Conservation (phyloP, 1,139 yeast genomes). For the Debaryomyces fabryi region DNA sequence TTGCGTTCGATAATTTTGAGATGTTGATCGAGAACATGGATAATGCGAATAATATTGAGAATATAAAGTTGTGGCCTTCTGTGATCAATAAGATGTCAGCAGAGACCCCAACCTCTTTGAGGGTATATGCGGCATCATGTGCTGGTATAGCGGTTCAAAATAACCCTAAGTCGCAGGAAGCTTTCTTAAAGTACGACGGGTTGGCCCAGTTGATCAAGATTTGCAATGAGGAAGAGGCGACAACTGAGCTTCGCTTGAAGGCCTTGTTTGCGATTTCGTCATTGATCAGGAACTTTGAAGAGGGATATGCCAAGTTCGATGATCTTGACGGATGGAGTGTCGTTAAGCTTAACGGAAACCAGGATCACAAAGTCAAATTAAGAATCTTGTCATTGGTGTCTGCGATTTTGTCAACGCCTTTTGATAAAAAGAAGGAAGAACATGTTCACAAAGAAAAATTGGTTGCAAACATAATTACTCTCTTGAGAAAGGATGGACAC, state of each 20-base stretch:
- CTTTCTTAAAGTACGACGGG: constrained; percentile 55
- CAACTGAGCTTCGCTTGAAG: constrained; percentile 53
- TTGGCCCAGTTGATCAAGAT: constrained; percentile 47
- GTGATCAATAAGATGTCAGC: constrained; percentile 55
- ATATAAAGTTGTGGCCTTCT: constrained; percentile 78
- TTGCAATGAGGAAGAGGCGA: constrained; percentile 25
- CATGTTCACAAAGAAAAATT: constrained; percentile 47
- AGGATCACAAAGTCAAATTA: constrained; percentile 46
- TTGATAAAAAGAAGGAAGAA: constrained; percentile 38
- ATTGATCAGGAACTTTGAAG: constrained; percentile 68
- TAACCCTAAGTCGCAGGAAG: constrained; percentile 73
- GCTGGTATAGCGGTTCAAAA: constrained; percentile 94
- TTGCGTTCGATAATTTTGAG: constrained; percentile 89
- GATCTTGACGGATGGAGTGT: constrained; percentile 65
- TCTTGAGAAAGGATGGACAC: constrained; percentile 45
- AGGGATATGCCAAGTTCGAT: constrained; percentile 58
- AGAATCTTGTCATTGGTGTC: constrained; percentile 61
- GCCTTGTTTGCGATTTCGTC: constrained; percentile 79
- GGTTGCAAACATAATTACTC: constrained; percentile 36
- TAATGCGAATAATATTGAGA: constrained; percentile 90
- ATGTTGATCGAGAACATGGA: constrained; percentile 93
- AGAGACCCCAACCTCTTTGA: constrained; percentile 40
- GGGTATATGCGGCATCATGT: constrained; percentile 67
- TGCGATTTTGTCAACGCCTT: constrained; percentile 57
- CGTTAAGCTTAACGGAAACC: constrained; percentile 19